Percentiles rank a stretch among this genome's conserved stretches.
phyloP scores from a whole-genome alignment of 306 rosid species.

The Nissolia schottii region DNA sequence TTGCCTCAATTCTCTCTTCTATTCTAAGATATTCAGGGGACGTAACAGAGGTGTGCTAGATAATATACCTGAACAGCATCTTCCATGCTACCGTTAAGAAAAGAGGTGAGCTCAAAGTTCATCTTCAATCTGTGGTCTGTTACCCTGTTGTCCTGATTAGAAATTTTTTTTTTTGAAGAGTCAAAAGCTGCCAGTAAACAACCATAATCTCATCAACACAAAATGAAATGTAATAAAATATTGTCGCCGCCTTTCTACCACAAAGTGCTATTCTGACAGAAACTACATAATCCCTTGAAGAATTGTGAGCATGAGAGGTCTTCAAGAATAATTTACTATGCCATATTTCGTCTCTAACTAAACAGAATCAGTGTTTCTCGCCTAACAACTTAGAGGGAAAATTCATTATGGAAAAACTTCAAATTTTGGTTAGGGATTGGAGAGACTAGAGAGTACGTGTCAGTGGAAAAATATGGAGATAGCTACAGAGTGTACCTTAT shows the following conservation, averaged over 20 bases:
- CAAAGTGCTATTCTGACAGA: not conserved
- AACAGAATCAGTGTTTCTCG: not conserved
- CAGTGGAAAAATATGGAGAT: constrained; percentile 3
- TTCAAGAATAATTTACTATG: not conserved
- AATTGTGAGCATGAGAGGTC: not conserved
- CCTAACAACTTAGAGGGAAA: not conserved
- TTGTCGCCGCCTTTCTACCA: not conserved
- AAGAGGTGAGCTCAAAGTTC: constrained; percentile 85
- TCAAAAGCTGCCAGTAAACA: constrained; percentile 16
- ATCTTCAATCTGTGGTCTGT: constrained; percentile 90
- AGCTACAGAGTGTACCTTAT: constrained; percentile 56
- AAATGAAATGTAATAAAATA: not conserved
- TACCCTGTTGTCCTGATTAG: constrained; percentile 78
- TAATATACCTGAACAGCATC: constrained; percentile 78
- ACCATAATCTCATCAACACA: not conserved
- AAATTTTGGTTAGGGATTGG: constrained; percentile 5
- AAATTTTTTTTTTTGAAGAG: no score
- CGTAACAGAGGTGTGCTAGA: constrained; percentile 3
- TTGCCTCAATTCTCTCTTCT: no score
- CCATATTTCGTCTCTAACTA: not conserved
- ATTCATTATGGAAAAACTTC: not conserved
- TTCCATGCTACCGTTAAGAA: constrained; percentile 81
- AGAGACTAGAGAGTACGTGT: not conserved
- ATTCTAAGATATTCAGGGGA: no score
- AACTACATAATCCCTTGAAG: not conserved